Percentiles rank a stretch among this genome's conserved stretches.
Evolutionary conservation across 345 rosid species (phyloP).

Genomic region (Physaria fendleri): DNA sequence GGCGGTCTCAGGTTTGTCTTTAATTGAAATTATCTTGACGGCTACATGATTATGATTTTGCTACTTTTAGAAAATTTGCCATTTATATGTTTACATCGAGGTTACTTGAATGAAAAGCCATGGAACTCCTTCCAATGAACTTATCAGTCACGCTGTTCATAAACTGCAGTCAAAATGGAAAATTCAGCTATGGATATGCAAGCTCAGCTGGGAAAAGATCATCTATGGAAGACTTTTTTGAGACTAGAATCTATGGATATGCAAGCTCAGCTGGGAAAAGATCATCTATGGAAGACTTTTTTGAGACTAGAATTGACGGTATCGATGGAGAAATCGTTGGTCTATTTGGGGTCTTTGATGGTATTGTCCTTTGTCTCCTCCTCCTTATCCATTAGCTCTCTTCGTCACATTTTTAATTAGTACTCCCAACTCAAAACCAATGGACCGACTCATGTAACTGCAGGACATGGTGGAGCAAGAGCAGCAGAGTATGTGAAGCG

Average conservation of each 20-base stretch:
- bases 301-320: constrained; percentile 90
- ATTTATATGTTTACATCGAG: neutral
- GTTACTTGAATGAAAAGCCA: neutral
- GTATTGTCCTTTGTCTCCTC: constrained; percentile 32
- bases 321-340: constrained; percentile 94
- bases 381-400: neutral
- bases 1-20: constrained; percentile 79
- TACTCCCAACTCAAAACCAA: too few species aligned
- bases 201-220: too few species aligned
- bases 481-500: constrained; percentile 97
- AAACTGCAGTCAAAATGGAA: constrained; percentile 72
- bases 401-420: too few species aligned
- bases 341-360: constrained; percentile 96
- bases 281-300: constrained; percentile 98
- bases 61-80: neutral
- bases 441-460: neutral
- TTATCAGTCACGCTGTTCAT: neutral
- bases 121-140: neutral
- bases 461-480: constrained; percentile 97
- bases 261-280: constrained; percentile 97
- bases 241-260: too few species aligned
- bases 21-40: neutral
- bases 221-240: too few species aligned
- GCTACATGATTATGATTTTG: neutral
- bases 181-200: constrained; percentile 96